Base-by-base conservation (phyloP, 352 stramenopile species). In the Pythium aphanidermatum region DNA sequence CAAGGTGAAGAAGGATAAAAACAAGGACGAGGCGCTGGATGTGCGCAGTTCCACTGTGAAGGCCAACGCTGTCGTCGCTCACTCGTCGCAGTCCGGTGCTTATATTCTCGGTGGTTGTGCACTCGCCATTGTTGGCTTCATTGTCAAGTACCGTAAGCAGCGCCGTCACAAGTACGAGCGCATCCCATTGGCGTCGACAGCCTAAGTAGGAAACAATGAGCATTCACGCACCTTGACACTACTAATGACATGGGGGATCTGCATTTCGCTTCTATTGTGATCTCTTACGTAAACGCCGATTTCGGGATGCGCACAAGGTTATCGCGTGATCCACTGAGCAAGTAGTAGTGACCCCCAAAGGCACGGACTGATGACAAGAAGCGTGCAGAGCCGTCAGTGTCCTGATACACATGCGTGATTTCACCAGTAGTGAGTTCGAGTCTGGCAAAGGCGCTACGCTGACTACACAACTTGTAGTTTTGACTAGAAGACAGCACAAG, bases 331-430 rank as follows among this genome's bases (percentile, higher is more conserved):
- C 70, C 83, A 23, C 63, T 80, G 17, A 55, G 65, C 26, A 86
- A 30, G 58, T 86, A 86, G 30, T 74, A 67, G 54, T 78, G 58
- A 32, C 75, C 64, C 21, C 66, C 70, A 23, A 76, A 70, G 16
- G 55, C 58, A 37, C 46, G 21, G 16, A 69, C 65, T 1, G 66
- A 61, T 17, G 74, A 79, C 24, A 78, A 46, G 37, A 70, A 61
- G 8, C 49, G 55, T 14, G 62, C 68, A 28, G 61, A 38, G 17
- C 65, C 68, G 24, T 64, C 48, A n/a, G 43, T 65, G 40, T 74
- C 65, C 33, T 76, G 63, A 51, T 70, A 80, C 9, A 81, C 59
- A 12, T 73, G 50, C 12, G 38, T 46, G 8, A 86, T 48, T 13
- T 80, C 57, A 0, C 74, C 74, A 2, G 58, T 69, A 2, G 59